Conservation (phyloP, 2,329 filamentous ascomycete species). For the Monilinia laxa region DNA sequence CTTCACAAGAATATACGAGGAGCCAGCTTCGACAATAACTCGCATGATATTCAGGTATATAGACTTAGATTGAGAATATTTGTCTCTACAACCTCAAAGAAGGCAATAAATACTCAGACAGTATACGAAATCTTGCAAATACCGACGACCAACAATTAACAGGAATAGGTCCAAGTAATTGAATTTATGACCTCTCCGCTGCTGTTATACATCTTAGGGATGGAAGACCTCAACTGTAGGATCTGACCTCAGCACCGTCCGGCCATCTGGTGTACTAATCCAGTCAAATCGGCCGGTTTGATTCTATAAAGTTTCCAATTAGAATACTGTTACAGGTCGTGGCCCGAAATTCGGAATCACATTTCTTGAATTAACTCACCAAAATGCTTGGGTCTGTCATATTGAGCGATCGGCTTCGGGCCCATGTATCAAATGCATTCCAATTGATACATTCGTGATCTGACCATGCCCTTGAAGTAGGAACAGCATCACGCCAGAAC, state of each 20-base stretch:
- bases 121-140: no score
- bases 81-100: no score
- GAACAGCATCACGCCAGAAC: neutral
- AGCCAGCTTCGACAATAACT: no score
- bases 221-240: neutral
- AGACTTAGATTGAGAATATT: no score
- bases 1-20: no score
- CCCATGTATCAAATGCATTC: neutral
- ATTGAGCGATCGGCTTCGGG: neutral
- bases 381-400: neutral
- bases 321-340: neutral
- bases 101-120: no score
- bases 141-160: no score
- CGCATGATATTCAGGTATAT: no score
- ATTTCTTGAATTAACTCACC: neutral
- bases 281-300: neutral
- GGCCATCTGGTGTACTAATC: neutral
- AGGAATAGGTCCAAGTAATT: no score
- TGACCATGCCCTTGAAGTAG: neutral
- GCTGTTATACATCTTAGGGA: neutral
- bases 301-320: neutral
- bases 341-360: neutral
- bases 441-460: neutral
- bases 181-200: no score
- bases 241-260: neutral